A percentile compares a stretch with the other conserved stretches of the same genome.
phyloP scores from a whole-genome alignment of 2,329 filamentous ascomycete genomes.

The Mycogone perniciosa region DNA sequence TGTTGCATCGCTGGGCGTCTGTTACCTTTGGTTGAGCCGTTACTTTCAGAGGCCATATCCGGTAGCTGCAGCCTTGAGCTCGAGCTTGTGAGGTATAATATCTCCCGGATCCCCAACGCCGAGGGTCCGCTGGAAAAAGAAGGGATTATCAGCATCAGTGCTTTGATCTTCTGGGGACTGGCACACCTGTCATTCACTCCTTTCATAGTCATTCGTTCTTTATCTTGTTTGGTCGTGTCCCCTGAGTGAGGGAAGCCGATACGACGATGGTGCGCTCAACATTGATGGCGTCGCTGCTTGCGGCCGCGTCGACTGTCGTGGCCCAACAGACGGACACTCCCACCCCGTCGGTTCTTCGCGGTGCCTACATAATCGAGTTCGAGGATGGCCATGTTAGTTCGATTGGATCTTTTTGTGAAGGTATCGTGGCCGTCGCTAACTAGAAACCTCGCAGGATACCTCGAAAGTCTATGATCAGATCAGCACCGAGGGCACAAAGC shows the following conservation, averaged over 20 bases:
- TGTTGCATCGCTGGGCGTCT: too few species aligned
- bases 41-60: too few species aligned
- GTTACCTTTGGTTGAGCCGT: too few species aligned
- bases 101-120: too few species aligned
- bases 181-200: too few species aligned
- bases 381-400: conserved; percentile 39
- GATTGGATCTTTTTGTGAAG: background rate
- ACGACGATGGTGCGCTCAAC: conserved; percentile 12
- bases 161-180: too few species aligned
- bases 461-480: conserved; percentile 2
- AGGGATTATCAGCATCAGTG: too few species aligned
- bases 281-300: conserved; percentile 12
- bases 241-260: background rate
- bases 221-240: background rate
- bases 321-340: conserved; percentile 13
- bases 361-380: conserved; percentile 49
- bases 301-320: conserved; percentile 23
- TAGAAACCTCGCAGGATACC: conserved; percentile 5
- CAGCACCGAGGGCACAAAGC: conserved; percentile 29
- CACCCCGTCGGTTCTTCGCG: conserved; percentile 29
- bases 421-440: conserved; percentile 3
- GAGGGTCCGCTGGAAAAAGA: too few species aligned
- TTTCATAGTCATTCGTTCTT: background rate
- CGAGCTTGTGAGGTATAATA: too few species aligned
- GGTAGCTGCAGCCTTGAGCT: too few species aligned